These are phyloP conservation scores for Hanseniaspora thailandica DNA, from an alignment of 805 yeast genomes.

Conservation along the genomic window DNA sequence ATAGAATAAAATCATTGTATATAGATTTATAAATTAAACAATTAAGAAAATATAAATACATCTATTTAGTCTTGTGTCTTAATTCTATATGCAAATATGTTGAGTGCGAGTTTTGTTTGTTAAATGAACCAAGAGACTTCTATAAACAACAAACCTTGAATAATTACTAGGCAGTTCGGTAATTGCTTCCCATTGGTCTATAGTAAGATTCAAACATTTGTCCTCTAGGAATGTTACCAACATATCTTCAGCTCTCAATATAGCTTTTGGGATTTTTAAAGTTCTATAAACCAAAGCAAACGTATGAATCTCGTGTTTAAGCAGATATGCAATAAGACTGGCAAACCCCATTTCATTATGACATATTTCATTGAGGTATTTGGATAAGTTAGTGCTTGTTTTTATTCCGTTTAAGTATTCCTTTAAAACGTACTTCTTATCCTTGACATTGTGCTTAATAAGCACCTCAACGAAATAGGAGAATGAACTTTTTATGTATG, in stretches of 20 bases:
- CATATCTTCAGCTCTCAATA: background rate
- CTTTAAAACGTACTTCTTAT: background rate
- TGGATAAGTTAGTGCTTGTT: background rate
- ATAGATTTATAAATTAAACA: background rate
- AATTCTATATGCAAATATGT: too few relatives aligned
- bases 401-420: background rate
- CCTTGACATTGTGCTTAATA: background rate
- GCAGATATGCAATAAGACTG: background rate
- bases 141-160: background rate
- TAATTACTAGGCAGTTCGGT: background rate
- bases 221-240: background rate
- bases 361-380: background rate
- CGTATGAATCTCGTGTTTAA: background rate
- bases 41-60: background rate
- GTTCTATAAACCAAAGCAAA: conserved; percentile 3
- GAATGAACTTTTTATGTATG: background rate
- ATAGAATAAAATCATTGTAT: background rate
- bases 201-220: background rate
- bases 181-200: conserved; percentile 4
- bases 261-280: background rate
- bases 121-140: background rate
- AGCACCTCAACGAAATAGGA: background rate
- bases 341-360: conserved; percentile 9
- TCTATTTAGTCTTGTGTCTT: too few relatives aligned
- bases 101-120: too few relatives aligned